Percentiles rank a stretch among this genome's conserved stretches.
Evolutionary conservation across 2,329 filamentous ascomycete species (phyloP).

Genomic region (Sclerotinia sclerotiorum): DNA sequence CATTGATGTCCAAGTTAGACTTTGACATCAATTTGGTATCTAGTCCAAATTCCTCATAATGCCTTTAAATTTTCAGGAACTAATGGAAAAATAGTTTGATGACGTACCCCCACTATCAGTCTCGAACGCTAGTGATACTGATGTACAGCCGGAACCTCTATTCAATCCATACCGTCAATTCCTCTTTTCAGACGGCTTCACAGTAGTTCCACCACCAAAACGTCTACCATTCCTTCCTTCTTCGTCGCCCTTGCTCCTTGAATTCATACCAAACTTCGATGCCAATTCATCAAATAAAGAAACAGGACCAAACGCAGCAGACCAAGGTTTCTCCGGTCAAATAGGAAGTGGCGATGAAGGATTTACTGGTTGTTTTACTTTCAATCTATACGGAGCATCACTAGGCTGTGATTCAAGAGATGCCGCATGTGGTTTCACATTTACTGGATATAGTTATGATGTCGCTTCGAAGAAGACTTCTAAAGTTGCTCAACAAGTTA

Average conservation of each 20-base stretch:
- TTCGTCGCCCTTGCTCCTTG: constrained; percentile 37
- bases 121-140: constrained; percentile 28
- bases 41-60: no score
- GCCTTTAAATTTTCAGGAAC: not conserved
- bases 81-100: constrained; percentile 34
- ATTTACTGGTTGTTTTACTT: constrained; percentile 41
- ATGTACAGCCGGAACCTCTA: constrained; percentile 33
- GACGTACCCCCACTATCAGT: constrained; percentile 37
- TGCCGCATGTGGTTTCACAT: constrained; percentile 42
- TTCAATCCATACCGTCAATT: constrained; percentile 42
- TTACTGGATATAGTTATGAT: constrained; percentile 42
- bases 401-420: constrained; percentile 44
- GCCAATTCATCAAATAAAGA: constrained; percentile 26
- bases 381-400: constrained; percentile 41
- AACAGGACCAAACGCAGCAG: constrained; percentile 32
- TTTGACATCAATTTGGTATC: not conserved
- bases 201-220: constrained; percentile 38
- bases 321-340: constrained; percentile 37
- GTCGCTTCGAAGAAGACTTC: constrained; percentile 27
- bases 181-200: constrained; percentile 43
- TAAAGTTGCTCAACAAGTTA: constrained; percentile 33
- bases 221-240: constrained; percentile 37
- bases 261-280: constrained; percentile 40
- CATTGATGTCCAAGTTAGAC: not conserved
- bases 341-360: constrained; percentile 36